phyloP scores from a whole-genome alignment of 208 protist species.

The Trypanosoma conorhini region DNA sequence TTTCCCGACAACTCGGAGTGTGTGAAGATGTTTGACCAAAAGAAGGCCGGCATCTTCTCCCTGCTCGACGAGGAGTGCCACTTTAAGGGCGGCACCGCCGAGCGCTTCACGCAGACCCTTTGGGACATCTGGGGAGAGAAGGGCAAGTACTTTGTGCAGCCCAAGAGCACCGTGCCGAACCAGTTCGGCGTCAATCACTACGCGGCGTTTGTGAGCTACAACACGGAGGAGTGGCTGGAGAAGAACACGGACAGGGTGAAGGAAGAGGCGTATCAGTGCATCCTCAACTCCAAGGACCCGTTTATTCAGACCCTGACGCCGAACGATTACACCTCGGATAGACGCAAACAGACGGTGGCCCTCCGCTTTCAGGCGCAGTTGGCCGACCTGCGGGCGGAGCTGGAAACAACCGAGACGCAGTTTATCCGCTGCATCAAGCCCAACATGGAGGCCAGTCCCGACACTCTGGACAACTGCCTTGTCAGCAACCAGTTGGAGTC shows the following conservation, averaged over 20 bases:
- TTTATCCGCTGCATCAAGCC: constrained; percentile 96
- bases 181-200: constrained; percentile 93
- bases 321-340: constrained; percentile 34
- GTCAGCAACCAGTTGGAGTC: constrained; percentile 91
- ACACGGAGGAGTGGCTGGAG: constrained; percentile 88
- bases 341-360: constrained; percentile 81
- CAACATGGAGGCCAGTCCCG: constrained; percentile 74
- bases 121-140: constrained; percentile 63
- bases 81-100: constrained; percentile 76
- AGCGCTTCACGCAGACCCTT: constrained; percentile 73
- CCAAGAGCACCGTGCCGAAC: constrained; percentile 84
- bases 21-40: constrained; percentile 86
- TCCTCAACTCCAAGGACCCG: constrained; percentile 41
- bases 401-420: constrained; percentile 90
- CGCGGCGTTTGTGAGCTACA: constrained; percentile 87
- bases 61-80: constrained; percentile 92
- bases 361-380: constrained; percentile 86
- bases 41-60: constrained; percentile 74
- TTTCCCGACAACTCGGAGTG: constrained; percentile 90
- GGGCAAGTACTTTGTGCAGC: constrained; percentile 75
- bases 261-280: constrained; percentile 69
- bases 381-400: constrained; percentile 54
- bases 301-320: constrained; percentile 74
- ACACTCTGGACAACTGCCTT: constrained; percentile 64
- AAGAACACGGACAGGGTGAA: constrained; percentile 93